phyloP scores from a whole-genome alignment of 768 basidiomycete genomes.

The Mycena epipterygia region DNA sequence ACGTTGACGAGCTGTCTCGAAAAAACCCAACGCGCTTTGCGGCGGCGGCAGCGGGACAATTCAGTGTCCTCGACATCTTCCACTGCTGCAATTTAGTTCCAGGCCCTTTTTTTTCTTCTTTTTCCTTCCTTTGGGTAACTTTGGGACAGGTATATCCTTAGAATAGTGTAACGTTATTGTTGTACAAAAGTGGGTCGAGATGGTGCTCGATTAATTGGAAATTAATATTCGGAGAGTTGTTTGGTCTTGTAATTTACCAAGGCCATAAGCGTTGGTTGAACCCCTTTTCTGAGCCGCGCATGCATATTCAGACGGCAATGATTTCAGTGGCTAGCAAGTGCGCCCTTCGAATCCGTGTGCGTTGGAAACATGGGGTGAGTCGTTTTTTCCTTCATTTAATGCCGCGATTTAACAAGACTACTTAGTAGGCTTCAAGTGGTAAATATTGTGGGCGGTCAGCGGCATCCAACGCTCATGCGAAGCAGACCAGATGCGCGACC shows the following conservation, averaged over 20 bases:
- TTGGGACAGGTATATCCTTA: too few species aligned
- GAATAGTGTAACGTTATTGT: too few species aligned
- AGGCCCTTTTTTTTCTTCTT: not conserved
- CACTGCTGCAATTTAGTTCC: not conserved
- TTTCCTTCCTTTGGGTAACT: not conserved
- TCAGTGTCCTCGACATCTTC: constrained; percentile 1
- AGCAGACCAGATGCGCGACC: not conserved
- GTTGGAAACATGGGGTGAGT: not conserved
- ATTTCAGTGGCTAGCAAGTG: not conserved
- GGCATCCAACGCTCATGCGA: not conserved
- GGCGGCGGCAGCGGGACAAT: constrained; percentile 6
- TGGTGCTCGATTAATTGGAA: too few species aligned
- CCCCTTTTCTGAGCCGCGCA: too few species aligned
- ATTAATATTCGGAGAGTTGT: too few species aligned
- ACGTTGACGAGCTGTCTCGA: constrained; percentile 11
- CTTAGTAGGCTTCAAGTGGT: not conserved
- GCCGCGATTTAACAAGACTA: not conserved
- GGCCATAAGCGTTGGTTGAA: too few species aligned
- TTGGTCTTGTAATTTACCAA: too few species aligned
- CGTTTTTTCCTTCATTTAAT: not conserved
- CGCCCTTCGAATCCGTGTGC: not conserved
- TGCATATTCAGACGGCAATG: not conserved
- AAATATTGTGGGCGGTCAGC: not conserved
- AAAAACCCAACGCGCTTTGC: constrained; percentile 3
- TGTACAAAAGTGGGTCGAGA: too few species aligned